Base-by-base conservation (phyloP, 805 yeast species). In the Yarrowia sp. region DNA sequence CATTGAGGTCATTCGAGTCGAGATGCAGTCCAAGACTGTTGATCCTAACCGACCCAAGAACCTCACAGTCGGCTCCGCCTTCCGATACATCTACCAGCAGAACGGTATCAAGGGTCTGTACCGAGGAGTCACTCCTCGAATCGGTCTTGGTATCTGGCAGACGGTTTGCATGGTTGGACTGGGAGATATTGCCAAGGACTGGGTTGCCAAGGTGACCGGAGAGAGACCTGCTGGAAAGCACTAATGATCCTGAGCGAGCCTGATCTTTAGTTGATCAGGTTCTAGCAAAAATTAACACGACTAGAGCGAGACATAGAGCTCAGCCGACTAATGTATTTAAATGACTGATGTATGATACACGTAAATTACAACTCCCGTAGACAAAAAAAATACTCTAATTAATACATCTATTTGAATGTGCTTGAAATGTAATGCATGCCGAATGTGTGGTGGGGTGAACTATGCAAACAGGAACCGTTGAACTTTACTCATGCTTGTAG, bases 101-200 rank as follows among this genome's bases (percentile, higher is more conserved):
- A 90, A 87, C 74, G 99, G 99, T 70, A 67, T 92, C 66, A 86
- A 85, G 78, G 99, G 99, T 66, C 83, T 95, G 68, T 95, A 92
- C 76, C 84, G 97, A 77, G 99, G 99, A 74, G 97, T 92, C 50
- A 86, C 98, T 14, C 98, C 99, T 71, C 89, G 99, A 83, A 85
- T 95, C 70, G 98, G 96, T 65, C 83, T 95, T 69, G 96, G 98
- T 72, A 88, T 93, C 68, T 95, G 98, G 98, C 99, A 95, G 81
- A 93, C 98, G 2, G 91, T 93, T 51, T 93, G 96, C 77, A 93
- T 93, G 98, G 98, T 93, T 66, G 97, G 97, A 11, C 86, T 95
- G 70, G 99, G 98, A 76, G 99, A 95, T 74, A 90, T 92, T 77
- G 92, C 92, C 38, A 88, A 85, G 75, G 91, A 87, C 65, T 80